Evolutionary conservation across 2,329 filamentous ascomycete genomes (phyloP), one percentile per base, ranked within the genome.

Genomic region (Fusarium palustre): DNA sequence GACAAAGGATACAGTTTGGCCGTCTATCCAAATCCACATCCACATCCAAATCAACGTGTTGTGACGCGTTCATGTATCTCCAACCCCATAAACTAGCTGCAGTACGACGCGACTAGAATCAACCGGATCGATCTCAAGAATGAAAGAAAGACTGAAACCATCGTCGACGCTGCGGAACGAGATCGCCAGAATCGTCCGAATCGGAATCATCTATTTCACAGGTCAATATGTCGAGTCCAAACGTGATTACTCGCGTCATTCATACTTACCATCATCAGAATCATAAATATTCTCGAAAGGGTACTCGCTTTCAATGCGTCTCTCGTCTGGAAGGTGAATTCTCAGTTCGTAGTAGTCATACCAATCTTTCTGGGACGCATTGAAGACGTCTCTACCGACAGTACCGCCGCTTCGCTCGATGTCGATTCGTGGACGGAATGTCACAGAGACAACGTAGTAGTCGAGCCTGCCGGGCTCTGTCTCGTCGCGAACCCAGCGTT

Each of bases 401-500:
- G 42, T 59, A 0, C 71, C 75, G 2, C 72, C 70, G 10, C 42
- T 65, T 22, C 62, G 56, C 42, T 70, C 59, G 5, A 80, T 43
- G 0, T 69, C 65, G 3, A 36, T 34, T 28, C 69, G 61, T 5
- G 63, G 67, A 1, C 64, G 62, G 50, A 80, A 86, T 0, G 74
- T 77, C 5, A 86, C 74, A 0, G 80, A 76, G 4, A 76, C 75
- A 34, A 85, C 73, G 64, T 83, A 81, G 59, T 84, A 86, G 24
- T 84, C 78, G 11, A 86, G 75, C 18, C 70, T 72, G 7, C 78
- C 77, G 0, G 76, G 73, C 20, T 75, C 69, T 0, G 75, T 74
- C 69, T 85, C 83, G 64, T 86, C 84, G 2, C 82, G 77, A 2
- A 77, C 12, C 80, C 82, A 85, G 9, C 79, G 75, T 30, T 66